Percentiles rank a stretch among this genome's conserved stretches.
Evolutionary conservation across 768 basidiomycete species (phyloP).

Genomic region (Infundibulicybe gibba): DNA sequence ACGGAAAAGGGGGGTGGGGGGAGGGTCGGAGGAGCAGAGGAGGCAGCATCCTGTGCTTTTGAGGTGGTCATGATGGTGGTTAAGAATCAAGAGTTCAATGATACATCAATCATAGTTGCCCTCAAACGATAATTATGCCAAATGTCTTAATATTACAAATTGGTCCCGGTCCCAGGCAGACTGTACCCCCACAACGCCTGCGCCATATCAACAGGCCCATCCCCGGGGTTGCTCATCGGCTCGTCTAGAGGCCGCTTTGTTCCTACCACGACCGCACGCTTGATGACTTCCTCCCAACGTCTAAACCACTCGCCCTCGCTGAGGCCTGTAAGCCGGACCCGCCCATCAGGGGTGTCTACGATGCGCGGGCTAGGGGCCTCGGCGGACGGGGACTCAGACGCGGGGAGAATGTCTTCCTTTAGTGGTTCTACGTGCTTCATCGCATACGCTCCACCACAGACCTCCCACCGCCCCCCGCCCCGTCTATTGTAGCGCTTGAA

Average conservation of each 20-base stretch:
- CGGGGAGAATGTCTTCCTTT: background rate
- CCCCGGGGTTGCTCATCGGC: no score
- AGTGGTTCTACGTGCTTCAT: background rate
- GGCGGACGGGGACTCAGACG: background rate
- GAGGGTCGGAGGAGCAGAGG: no score
- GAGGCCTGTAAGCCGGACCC: conserved; percentile 40
- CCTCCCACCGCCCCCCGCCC: conserved; percentile 74
- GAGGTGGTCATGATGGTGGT: no score
- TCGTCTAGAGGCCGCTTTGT: conserved; percentile 33
- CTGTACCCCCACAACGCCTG: no score
- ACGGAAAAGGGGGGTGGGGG: no score
- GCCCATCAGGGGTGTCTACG: background rate
- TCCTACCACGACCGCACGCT: conserved; percentile 44
- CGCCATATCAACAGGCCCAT: no score
- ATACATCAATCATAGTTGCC: no score
- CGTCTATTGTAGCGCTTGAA: conserved; percentile 62
- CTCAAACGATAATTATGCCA: no score
- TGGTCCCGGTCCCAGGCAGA: no score
- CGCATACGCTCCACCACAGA: conserved; percentile 72
- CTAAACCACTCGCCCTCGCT: conserved; percentile 80
- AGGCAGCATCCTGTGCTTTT: no score
- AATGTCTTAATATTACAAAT: no score
- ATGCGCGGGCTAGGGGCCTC: background rate
- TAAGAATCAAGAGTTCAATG: no score
- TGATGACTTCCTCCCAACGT: conserved; percentile 70